Evolutionary conservation across 2,329 filamentous ascomycete species (phyloP), one percentile per base, ranked within the genome.

Genomic region (Dendryphion nanum): DNA sequence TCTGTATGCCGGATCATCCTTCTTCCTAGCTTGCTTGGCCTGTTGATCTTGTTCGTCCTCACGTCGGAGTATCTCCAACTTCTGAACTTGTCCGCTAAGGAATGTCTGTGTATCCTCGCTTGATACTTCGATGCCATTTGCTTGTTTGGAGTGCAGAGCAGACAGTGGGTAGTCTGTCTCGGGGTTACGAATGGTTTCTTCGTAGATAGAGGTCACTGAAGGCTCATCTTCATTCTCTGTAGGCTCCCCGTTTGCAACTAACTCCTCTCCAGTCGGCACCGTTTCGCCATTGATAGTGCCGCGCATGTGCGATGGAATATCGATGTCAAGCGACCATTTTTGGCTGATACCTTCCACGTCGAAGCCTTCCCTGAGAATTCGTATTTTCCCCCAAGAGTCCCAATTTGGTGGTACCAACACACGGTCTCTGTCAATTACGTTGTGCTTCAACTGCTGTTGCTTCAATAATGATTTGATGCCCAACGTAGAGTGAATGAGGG

Each of bases 351-450:
- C 78, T 70, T 98, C 93, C 16, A 94, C 87, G 50, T 97, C 89
- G 55, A 97, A 97, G 0, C 84, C 87, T 59, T 95, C 93, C 37
- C 89, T 81, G 18, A 97, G 74, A 30, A 97, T 89, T 29, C 91
- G 79, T 43, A 98, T 96, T 69, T 97, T 98, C 42, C 89, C 90
- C 87, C 89, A 96, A 0, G 90, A 96, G 66, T 98, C 93, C 93
- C 93, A 98, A 64, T 96, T 96, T 13, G 90, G 86, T 2, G 91
- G 91, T 1, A 98, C 86, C 4, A 96, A 76, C 38, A 98, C 90
- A 74, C 94, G 94, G 65, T 95, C 90, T 42, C 91, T 79, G 68
- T 93, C 93, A 50, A 94, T 93, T 44, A 94, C 86, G 55, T 95
- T 95, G 63, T 90, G 61, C 36, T 66, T 59, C 8, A 70, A 50